phyloP scores from a whole-genome alignment of 139 green algal genomes.

The Coccomyxa sp. region DNA sequence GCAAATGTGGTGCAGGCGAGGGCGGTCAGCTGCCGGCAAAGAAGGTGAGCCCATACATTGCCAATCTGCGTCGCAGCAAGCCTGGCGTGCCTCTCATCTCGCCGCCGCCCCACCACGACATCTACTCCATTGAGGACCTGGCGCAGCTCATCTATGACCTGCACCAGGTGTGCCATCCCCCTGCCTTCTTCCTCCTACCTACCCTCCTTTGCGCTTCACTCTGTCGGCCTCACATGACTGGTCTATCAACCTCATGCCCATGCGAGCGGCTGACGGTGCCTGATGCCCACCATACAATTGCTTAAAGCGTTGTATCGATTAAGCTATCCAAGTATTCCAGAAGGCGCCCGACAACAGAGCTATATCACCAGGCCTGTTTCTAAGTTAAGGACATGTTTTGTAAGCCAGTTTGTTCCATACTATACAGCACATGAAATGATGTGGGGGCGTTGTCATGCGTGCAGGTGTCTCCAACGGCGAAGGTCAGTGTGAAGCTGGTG shows the following conservation, averaged over 20 bases:
- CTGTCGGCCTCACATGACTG: too few species aligned
- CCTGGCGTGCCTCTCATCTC: slow-evolving; percentile 97
- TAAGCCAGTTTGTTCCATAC: too few species aligned
- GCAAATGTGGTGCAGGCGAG: slow-evolving; percentile 58
- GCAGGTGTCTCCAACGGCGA: slow-evolving; percentile 77
- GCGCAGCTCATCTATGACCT: slow-evolving; percentile 99
- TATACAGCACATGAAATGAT: too few species aligned
- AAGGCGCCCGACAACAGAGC: too few species aligned
- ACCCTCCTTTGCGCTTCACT: background rate
- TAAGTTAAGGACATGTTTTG: too few species aligned
- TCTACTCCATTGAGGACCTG: slow-evolving; percentile 99
- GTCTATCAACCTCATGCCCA: too few species aligned
- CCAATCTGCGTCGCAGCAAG: slow-evolving; percentile 90
- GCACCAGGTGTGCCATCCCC: slow-evolving; percentile 27
- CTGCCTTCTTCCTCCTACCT: background rate
- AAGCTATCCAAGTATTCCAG: too few species aligned
- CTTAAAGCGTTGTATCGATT: too few species aligned
- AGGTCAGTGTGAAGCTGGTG: slow-evolving; percentile 98
- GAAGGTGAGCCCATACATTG: slow-evolving; percentile 97
- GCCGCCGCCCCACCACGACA: slow-evolving; percentile 98
- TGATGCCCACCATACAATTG: too few species aligned
- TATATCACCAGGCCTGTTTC: too few species aligned
- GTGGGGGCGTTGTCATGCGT: background rate
- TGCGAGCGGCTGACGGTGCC: too few species aligned
- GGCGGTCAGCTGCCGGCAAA: slow-evolving; percentile 95